These are phyloP conservation scores for Heterobasidion annosum DNA, from an alignment of 1,284 basidiomycete genomes.

Conservation along the genomic window DNA sequence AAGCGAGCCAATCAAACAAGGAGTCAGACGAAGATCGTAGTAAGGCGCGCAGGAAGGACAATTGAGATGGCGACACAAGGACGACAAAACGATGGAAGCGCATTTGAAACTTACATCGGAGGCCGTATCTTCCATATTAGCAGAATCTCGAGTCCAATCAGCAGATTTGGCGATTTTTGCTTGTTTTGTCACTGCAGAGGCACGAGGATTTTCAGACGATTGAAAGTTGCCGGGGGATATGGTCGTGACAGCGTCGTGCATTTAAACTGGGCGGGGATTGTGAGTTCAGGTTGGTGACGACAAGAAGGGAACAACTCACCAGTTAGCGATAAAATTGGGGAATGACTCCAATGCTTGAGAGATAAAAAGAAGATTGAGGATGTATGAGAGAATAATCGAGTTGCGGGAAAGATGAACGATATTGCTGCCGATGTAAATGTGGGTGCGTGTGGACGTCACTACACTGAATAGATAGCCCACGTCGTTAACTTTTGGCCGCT, in stretches of 20 bases:
- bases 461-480: slow-evolving; percentile 27
- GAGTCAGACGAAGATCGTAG: slow-evolving; percentile 4
- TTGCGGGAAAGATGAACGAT: slow-evolving; percentile 18
- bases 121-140: slow-evolving; percentile 9
- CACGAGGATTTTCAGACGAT: slow-evolving; percentile 22
- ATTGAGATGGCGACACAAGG: background rate
- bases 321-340: slow-evolving; percentile 52
- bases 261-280: slow-evolving; percentile 22
- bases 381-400: slow-evolving; percentile 41
- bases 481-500: background rate
- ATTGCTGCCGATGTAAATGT: slow-evolving; percentile 5
- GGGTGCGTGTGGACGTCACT: slow-evolving; percentile 14
- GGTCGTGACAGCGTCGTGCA: slow-evolving; percentile 52
- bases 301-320: slow-evolving; percentile 27
- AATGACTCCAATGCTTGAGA: slow-evolving; percentile 35
- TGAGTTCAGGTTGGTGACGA: slow-evolving; percentile 9
- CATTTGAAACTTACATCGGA: slow-evolving; percentile 9
- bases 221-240: slow-evolving; percentile 24
- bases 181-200: slow-evolving; percentile 29
- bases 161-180: slow-evolving; percentile 17
- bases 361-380: slow-evolving; percentile 35
- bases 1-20: background rate
- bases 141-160: slow-evolving; percentile 11
- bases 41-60: slow-evolving; percentile 2
- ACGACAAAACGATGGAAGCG: background rate